Evolutionary conservation across 2,329 filamentous ascomycete species (phyloP).

Genomic region (Cladosporium velox): DNA sequence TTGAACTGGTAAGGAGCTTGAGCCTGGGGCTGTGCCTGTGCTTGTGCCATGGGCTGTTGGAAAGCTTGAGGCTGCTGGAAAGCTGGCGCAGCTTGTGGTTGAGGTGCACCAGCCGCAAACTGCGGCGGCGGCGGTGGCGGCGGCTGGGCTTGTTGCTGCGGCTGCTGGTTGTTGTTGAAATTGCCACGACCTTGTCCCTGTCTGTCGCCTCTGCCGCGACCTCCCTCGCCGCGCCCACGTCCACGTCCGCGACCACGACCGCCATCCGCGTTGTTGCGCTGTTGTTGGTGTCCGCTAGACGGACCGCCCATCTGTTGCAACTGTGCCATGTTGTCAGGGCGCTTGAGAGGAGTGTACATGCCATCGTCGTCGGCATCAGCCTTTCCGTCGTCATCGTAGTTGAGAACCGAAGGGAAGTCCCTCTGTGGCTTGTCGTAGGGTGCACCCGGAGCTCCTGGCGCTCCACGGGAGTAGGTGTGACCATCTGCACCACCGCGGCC

Average conservation of each 20-base stretch:
- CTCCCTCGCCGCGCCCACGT: slow-evolving; percentile 20
- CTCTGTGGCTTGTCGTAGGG: slow-evolving; percentile 21
- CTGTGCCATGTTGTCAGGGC: slow-evolving; percentile 50
- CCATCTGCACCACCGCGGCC: slow-evolving; percentile 1
- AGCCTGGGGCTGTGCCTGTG: not conserved
- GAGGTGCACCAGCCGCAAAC: not conserved
- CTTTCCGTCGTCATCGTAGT: slow-evolving; percentile 17
- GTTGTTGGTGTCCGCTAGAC: slow-evolving; percentile 35
- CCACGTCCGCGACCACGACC: slow-evolving; percentile 35
- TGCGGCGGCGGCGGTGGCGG: not conserved
- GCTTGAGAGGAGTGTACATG: slow-evolving; percentile 49
- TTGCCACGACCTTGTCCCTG: slow-evolving; percentile 30
- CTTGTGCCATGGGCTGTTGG: not conserved
- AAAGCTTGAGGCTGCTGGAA: not conserved
- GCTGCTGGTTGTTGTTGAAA: slow-evolving; percentile 24
- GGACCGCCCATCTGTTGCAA: slow-evolving; percentile 45
- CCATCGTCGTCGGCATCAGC: slow-evolving; percentile 18
- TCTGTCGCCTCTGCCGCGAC: slow-evolving; percentile 32
- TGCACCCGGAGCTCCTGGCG: not conserved
- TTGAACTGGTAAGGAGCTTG: not conserved
- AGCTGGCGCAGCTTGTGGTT: slow-evolving; percentile 8
- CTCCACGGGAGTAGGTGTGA: slow-evolving; percentile 1
- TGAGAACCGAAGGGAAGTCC: slow-evolving; percentile 17
- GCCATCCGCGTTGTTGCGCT: slow-evolving; percentile 25
- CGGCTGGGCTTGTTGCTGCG: slow-evolving; percentile 2